Conservation (phyloP, 441 rosid species). For the Iberis amara region DNA sequence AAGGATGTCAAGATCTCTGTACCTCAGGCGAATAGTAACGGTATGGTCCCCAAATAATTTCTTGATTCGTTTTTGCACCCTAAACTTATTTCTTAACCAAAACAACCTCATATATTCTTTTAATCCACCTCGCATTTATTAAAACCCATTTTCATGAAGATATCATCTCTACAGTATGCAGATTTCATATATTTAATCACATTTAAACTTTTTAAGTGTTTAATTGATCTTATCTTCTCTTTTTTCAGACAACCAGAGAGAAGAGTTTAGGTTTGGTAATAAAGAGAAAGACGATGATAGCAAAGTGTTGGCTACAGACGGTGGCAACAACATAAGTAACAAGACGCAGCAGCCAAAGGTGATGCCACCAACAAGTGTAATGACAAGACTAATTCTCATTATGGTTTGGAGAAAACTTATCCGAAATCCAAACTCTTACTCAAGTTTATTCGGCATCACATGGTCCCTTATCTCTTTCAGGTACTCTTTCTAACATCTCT, state of each 20-base stretch:
- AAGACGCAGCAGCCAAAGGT: slow-evolving; percentile 38
- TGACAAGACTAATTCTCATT: slow-evolving; percentile 94
- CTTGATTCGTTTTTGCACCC: background rate
- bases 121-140: too few species aligned
- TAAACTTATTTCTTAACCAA: background rate
- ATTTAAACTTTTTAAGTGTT: too few species aligned
- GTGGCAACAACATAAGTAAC: slow-evolving; percentile 37
- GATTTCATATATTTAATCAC: too few species aligned
- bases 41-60: slow-evolving; percentile 26
- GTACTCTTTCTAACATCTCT: slow-evolving; percentile 30
- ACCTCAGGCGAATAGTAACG: slow-evolving; percentile 57
- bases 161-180: too few species aligned
- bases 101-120: background rate
- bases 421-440: slow-evolving; percentile 89
- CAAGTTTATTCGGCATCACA: slow-evolving; percentile 81
- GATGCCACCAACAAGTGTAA: slow-evolving; percentile 96
- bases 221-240: slow-evolving; percentile 23
- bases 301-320: slow-evolving; percentile 40
- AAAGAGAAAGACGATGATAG: slow-evolving; percentile 46
- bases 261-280: slow-evolving; percentile 81
- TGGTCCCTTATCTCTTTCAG: slow-evolving; percentile 89
- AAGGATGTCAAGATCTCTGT: slow-evolving; percentile 75
- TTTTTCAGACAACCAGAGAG: slow-evolving; percentile 50
- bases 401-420: slow-evolving; percentile 99
- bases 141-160: background rate